Evolutionary conservation across 306 rosid genomes (phyloP).

Genomic region (Alnus glutinosa): DNA sequence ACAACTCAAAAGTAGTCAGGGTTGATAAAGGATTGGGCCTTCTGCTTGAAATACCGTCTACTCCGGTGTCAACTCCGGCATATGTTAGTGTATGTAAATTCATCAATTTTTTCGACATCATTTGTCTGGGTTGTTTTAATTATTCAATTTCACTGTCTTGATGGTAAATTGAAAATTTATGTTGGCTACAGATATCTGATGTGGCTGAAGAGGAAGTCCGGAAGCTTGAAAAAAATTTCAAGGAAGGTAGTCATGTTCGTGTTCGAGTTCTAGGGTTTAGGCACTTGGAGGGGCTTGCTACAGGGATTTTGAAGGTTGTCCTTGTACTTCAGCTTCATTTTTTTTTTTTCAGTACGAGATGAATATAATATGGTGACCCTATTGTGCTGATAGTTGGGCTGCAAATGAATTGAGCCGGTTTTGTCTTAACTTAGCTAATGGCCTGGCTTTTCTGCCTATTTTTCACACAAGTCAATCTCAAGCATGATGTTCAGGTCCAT

Average conservation of each 20-base stretch:
- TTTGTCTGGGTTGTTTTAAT: constrained; percentile 19
- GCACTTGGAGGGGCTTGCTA: constrained; percentile 92
- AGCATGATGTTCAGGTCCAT: background rate
- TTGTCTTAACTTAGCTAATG: background rate
- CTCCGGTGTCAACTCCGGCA: constrained; percentile 72
- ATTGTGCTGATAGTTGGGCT: background rate
- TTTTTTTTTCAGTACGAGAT: background rate
- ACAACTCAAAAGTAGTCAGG: constrained; percentile 76
- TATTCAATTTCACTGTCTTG: constrained; percentile 6
- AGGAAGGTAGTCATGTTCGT: constrained; percentile 73
- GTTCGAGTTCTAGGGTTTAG: constrained; percentile 86
- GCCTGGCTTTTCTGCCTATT: background rate
- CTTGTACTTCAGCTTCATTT: constrained; percentile 8
- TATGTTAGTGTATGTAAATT: constrained; percentile 70
- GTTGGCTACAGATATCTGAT: constrained; percentile 63
- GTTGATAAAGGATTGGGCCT: constrained; percentile 80
- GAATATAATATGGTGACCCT: no score
- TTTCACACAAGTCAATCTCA: background rate
- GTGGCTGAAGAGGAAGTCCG: constrained; percentile 67
- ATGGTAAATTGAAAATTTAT: constrained; percentile 21
- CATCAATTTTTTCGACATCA: background rate
- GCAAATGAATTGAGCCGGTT: background rate
- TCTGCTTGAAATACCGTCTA: constrained; percentile 76
- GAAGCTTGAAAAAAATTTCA: constrained; percentile 87
- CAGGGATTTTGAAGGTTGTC: constrained; percentile 82